Evolutionary conservation across 768 basidiomycete genomes (phyloP), one percentile per base, ranked within the genome.

Genomic region (Suillus bovinus): DNA sequence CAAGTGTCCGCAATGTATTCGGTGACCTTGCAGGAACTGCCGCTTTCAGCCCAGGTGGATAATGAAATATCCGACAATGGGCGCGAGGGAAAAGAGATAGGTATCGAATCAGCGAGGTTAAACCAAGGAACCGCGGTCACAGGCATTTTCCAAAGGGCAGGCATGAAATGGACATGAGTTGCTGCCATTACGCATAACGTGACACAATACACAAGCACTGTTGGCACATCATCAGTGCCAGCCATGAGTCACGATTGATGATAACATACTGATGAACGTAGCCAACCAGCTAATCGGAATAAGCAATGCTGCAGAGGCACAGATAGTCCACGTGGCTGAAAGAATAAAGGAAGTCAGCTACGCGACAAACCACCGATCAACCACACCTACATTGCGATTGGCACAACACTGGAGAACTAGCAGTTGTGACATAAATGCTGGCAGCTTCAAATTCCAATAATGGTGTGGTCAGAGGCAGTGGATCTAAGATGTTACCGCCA

Each of bases 81-180:
- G 27, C 47, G 65, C 2, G 67, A 38, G 47, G 66, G 62, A 42
- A 49, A 54, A 52, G 64, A 33, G 17, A 58, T 54, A 36, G 16
- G 27, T 17, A 59, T n/a, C 33, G 65, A 55, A 27, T 58, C 33
- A n/a, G 42, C 58, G 3, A 59, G 62, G 61, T 70, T 46, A 69
- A 88, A 91, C 90, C 90, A 91, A 17, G 80, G 79, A 22, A 89
- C 76, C 16, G 76, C 70, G 63, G 82, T 82, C 38, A 90, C 71
- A 11, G 81, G 78, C 46, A 75, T 76, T 33, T 56, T 72, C 88
- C 88, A 90, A 59, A 91, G 75, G 49, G 75, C 73, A 10, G 81
- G 78, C 64, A 82, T 70, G 11, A 67, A 65, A 55, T 67, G 66
- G 29, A 73, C 69, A 66, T 90, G 88, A 3, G 79, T 69, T 66